Evolutionary conservation across 164 flowering plant genomes (phyloP).

Genomic region (Macadamia tetraphylla): DNA sequence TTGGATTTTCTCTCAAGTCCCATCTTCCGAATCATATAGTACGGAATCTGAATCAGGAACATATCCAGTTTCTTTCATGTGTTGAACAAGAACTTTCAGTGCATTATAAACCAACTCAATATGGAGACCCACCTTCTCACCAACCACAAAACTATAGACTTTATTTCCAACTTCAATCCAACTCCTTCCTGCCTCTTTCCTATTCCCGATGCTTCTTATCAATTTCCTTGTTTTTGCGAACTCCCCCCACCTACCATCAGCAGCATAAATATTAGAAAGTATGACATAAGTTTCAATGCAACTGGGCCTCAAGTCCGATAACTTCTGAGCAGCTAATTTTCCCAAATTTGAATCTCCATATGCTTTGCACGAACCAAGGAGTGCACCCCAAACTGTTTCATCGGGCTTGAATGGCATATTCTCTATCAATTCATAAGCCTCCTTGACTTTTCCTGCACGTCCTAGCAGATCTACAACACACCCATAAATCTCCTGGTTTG

Average conservation of each 20-base stretch:
- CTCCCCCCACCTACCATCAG: conserved; percentile 68
- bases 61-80: conserved; percentile 45
- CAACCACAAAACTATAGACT: conserved; percentile 59
- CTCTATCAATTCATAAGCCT: conserved; percentile 58
- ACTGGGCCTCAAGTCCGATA: conserved; percentile 45
- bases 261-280: conserved; percentile 67
- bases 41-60: conserved; percentile 32
- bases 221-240: conserved; percentile 56
- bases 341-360: conserved; percentile 48
- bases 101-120: conserved; percentile 40
- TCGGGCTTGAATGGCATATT: conserved; percentile 68
- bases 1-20: conserved; percentile 17
- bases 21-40: conserved; percentile 30
- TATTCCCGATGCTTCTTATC: conserved; percentile 42
- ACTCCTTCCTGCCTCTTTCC: conserved; percentile 77
- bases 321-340: conserved; percentile 40
- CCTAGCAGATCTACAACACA: conserved; percentile 88
- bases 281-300: conserved; percentile 45
- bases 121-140: conserved; percentile 42
- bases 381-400: conserved; percentile 78
- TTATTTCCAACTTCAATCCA: conserved; percentile 67
- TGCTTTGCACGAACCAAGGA: conserved; percentile 81
- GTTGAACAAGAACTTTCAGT: conserved; percentile 30
- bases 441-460: conserved; percentile 67
- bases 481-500: conserved; percentile 64